A percentile compares a stretch with the other conserved stretches of the same genome.
Evolutionary conservation across 2,329 filamentous ascomycete species (phyloP).

Genomic region (Ophiosphaerella narmari): DNA sequence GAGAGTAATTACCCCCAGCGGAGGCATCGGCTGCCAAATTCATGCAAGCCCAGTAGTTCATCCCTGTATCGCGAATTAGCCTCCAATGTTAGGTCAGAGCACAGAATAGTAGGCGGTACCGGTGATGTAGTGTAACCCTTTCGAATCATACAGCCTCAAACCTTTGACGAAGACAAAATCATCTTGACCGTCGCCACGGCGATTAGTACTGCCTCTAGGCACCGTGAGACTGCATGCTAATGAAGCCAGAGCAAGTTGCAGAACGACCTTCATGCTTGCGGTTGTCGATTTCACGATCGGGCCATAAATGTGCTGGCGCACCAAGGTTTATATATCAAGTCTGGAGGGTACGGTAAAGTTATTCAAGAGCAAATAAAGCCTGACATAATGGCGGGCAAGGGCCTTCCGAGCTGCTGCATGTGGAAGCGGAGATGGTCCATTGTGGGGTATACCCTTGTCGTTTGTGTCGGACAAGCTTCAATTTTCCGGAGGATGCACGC

Average conservation of each 20-base stretch:
- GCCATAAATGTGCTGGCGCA: neutral
- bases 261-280: conserved; percentile 14
- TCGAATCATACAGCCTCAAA: conserved; percentile 38
- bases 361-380: neutral
- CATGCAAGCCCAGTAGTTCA: conserved; percentile 51
- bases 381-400: conserved; percentile 19
- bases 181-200: conserved; percentile 25
- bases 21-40: conserved; percentile 44
- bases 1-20: conserved; percentile 44
- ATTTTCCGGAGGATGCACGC: conserved; percentile 5
- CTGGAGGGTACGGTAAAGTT: conserved; percentile 4
- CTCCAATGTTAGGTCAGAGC: neutral
- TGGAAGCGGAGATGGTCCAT: conserved; percentile 13
- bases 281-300: neutral
- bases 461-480: conserved; percentile 1
- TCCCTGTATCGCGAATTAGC: conserved; percentile 18
- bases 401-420: conserved; percentile 14
- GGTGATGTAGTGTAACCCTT: conserved; percentile 46
- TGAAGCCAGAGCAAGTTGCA: conserved; percentile 17
- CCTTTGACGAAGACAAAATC: conserved; percentile 46
- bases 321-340: conserved; percentile 12
- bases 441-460: conserved; percentile 13
- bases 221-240: conserved; percentile 12
- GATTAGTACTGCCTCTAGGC: conserved; percentile 6
- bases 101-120: conserved; percentile 4